Evolutionary conservation across 2,329 filamentous ascomycete genomes (phyloP).

Genomic region (Plenodomus tracheiphilus): DNA sequence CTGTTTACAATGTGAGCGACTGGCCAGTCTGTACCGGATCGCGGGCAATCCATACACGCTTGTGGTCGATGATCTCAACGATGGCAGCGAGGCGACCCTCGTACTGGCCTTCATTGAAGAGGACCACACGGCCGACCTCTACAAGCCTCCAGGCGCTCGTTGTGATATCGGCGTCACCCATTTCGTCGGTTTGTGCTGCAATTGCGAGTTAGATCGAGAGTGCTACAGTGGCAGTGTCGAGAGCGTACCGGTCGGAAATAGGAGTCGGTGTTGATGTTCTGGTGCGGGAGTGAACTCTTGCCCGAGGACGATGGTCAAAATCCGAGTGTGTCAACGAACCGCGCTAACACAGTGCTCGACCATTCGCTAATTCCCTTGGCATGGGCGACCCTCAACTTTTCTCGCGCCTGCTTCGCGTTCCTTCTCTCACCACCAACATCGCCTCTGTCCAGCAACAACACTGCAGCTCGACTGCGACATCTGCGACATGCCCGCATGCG

Average conservation of each 20-base stretch:
- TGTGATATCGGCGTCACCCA: slow-evolving; percentile 54
- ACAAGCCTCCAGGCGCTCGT: slow-evolving; percentile 76
- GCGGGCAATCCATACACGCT: slow-evolving; percentile 78
- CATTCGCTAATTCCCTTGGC: slow-evolving; percentile 9
- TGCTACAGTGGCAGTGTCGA: slow-evolving; percentile 24
- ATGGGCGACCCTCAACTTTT: slow-evolving; percentile 9
- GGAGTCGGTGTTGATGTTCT: slow-evolving; percentile 40
- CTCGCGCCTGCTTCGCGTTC: not conserved
- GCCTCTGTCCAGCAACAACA: not conserved
- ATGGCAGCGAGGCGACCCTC: slow-evolving; percentile 87
- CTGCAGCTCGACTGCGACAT: not conserved
- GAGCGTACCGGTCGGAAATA: slow-evolving; percentile 46
- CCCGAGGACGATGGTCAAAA: slow-evolving; percentile 18
- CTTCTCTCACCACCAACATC: not conserved
- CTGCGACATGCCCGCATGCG: not conserved
- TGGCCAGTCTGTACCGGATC: slow-evolving; percentile 17
- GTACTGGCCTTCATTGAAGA: slow-evolving; percentile 82
- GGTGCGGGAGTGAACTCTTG: slow-evolving; percentile 27
- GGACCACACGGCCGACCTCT: slow-evolving; percentile 96
- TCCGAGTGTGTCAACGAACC: slow-evolving; percentile 8
- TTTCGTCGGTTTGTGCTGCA: slow-evolving; percentile 47
- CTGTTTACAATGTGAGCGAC: slow-evolving; percentile 56
- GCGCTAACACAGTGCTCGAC: not conserved
- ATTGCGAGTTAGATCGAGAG: slow-evolving; percentile 27
- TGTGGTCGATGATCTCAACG: slow-evolving; percentile 99